Evolutionary conservation across 441 rosid genomes (phyloP).

Genomic region (Mallotus japonicus): DNA sequence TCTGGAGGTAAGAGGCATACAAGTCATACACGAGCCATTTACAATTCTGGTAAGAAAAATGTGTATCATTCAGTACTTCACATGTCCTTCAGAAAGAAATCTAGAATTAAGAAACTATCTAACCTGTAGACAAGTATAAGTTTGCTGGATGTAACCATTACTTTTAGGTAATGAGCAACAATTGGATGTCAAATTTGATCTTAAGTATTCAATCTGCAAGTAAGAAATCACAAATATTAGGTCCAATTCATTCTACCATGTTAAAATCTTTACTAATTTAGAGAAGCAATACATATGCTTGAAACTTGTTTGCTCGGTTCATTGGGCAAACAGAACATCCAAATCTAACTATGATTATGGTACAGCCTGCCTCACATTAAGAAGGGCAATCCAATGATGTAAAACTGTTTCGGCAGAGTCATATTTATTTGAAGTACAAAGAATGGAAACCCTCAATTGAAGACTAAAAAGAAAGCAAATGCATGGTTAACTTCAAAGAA

Average conservation of each 20-base stretch:
- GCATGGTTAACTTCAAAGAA: neutral
- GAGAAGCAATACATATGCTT: neutral
- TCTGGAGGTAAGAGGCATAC: neutral
- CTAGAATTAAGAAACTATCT: conserved; percentile 17
- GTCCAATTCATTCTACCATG: neutral
- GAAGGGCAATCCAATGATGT: neutral
- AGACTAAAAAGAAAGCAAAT: neutral
- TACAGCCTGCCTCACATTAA: no score
- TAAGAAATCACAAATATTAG: conserved; percentile 6
- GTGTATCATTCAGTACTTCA: neutral
- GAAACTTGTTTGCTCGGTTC: neutral
- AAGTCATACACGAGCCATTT: neutral
- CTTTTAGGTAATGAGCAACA: neutral
- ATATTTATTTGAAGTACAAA: neutral
- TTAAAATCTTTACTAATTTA: neutral
- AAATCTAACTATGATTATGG: no score
- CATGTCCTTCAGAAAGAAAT: conserved; percentile 4
- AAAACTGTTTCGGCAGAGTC: neutral
- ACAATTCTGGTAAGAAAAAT: neutral
- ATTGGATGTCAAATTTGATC: neutral
- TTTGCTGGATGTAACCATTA: neutral
- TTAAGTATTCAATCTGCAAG: conserved; percentile 18
- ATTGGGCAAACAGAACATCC: no score
- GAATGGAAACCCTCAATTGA: neutral
- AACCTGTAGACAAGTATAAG: conserved; percentile 14